phyloP scores from a whole-genome alignment of 495 filamentous ascomycete genomes.

The Trichocladium antarcticum region DNA sequence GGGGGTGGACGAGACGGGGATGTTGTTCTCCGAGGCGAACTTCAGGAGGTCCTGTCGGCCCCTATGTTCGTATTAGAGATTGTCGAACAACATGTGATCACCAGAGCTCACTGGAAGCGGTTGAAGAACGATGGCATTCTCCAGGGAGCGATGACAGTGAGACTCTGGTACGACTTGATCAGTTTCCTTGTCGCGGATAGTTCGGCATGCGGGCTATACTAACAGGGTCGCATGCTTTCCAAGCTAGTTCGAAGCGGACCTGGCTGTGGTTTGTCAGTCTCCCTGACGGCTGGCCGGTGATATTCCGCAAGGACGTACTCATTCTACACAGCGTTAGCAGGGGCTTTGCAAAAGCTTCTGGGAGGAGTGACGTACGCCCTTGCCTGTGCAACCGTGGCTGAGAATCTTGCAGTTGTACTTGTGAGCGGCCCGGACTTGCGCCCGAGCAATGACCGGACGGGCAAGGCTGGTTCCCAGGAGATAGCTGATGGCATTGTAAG shows the following conservation, averaged over 20 bases:
- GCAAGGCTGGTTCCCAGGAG: constrained; percentile 71
- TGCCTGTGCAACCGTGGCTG: constrained; percentile 75
- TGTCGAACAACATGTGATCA: not conserved
- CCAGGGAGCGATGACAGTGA: constrained; percentile 88
- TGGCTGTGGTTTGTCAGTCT: constrained; percentile 29
- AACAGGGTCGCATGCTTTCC: constrained; percentile 51
- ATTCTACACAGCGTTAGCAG: constrained; percentile 31
- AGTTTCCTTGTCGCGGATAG: no score
- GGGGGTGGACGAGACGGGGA: constrained; percentile 71
- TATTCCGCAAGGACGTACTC: constrained; percentile 29
- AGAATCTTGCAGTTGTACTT: constrained; percentile 55
- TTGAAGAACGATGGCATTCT: constrained; percentile 73
- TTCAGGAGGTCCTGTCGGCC: constrained; percentile 83
- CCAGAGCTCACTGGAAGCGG: constrained; percentile 43
- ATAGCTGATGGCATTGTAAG: constrained; percentile 75
- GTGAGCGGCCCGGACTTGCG: constrained; percentile 56
- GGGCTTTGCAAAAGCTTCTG: not conserved
- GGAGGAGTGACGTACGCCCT: constrained; percentile 37
- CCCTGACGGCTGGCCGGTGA: no score
- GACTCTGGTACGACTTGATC: no score
- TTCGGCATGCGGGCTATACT: no score
- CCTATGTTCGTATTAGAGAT: not conserved
- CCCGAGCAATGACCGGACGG: constrained; percentile 79
- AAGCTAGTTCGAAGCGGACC: constrained; percentile 54
- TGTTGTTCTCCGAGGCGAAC: constrained; percentile 65